Evolutionary conservation across 768 basidiomycete genomes (phyloP), one percentile per base, ranked within the genome.

Genomic region (Lactifluus volemus): DNA sequence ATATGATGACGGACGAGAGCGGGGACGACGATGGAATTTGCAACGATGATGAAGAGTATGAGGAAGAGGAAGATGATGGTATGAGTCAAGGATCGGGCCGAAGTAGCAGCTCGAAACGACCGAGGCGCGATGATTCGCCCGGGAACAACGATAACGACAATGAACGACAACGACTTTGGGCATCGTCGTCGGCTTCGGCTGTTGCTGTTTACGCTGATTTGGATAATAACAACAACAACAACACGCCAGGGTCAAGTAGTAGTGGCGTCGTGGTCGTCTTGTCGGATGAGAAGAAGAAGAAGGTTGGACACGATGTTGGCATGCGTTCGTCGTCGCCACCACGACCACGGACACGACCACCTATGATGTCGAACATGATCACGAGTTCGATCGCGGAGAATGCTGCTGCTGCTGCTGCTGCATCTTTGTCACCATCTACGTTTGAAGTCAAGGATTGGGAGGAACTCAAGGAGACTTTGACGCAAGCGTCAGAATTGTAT

Each of bases 401-500:
- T 15, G 38, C 59, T 5, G 9, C 38, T 11, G 3, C 59, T 5
- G 9, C 38, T 11, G 3, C 38, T 3, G 3, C 12, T 3, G 1
- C 38, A 11, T 38, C 38, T 7, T 38, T 11, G 38, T 12, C 38
- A 11, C 11, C 42, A 9, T 14, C 32, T 32, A 53, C 41, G 38
- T 58, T 32, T 47, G 51, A 41, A 51, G 59, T 74, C 52, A 80
- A 81, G 60, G 85, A 86, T 67, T 87, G 85, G 86, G 77, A 82
- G 57, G 73, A n/a, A 25, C 39, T 87, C 48, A 86, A 86, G 69
- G 82, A 84, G 59, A 74, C 86, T 10, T 85, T 84, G 68, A 72
- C 74, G 0, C 76, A 77, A 53, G 84, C 84, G 19, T 75, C 78
- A 3, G 80, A 84, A 62, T 75, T 78, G 59, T 85, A 82, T 64